Evolutionary conservation across 495 filamentous ascomycete species (phyloP), one percentile per base, ranked within the genome.

Genomic region (Talaromyces trachyspermus): DNA sequence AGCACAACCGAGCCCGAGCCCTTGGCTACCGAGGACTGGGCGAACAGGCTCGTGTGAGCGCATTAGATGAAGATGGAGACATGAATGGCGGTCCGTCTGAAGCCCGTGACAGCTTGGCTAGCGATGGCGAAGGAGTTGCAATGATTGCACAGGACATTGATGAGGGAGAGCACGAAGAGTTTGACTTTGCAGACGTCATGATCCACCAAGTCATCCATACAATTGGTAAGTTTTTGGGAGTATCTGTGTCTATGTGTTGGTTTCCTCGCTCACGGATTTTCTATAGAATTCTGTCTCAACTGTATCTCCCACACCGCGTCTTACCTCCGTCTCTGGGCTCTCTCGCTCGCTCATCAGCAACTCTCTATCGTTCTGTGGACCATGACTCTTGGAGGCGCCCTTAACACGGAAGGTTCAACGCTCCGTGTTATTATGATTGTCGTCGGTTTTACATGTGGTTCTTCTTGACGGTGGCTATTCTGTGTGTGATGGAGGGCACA

Each of bases 191-290:
- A 26, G 92, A 99, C 55, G 74, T 89, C 53, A 95, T 97, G 87
- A 99, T 99, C 58, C 92, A 99, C 64, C 92, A 99, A 63, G 84
- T 95, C 60, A 98, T 98, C 60, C 92, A 98, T 68, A 98, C 92
- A 18, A 97, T 98, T 57, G 86, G 85, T 89, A 77, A 67, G 81
- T 70, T 10, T 18, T 19, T 51, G 49, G 26, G 18, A 29, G 22
- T 39, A 40, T 29, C 7, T 42, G 36, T n/a, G 9, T 43, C 2
- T 5, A 18, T 27, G 2, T 17, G 9, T 42, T 20, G 12, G n/a
- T n/a, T 43, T 19, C 14, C 1, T 44, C 3, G 25, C 54, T 58
- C 36, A 56, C 40, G 12, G 20, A 32, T 1, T 15, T 20, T 46
- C 46, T 24, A 17, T 46, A 88, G 92, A 98, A 73, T 99, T 99